A percentile compares a stretch with the other conserved stretches of the same genome.
These are phyloP conservation scores for Nymphaea thermarum DNA, from an alignment of 164 flowering plant genomes.

Conservation along the genomic window DNA sequence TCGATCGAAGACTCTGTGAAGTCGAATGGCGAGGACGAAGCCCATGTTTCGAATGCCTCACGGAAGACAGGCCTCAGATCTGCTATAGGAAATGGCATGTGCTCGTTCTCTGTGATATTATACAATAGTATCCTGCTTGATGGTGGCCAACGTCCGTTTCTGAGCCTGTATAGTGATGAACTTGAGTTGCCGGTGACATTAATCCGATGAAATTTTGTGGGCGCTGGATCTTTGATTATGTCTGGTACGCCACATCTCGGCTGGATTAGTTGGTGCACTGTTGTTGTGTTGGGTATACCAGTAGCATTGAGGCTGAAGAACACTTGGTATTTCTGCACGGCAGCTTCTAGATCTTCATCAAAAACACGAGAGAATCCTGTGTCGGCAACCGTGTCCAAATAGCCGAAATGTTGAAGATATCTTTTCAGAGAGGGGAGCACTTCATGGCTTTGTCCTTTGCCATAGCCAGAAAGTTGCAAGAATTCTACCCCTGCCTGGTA, in stretches of 20 bases:
- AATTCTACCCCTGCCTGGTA: too few relatives aligned
- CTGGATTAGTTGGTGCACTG: slow-evolving; percentile 25
- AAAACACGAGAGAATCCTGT: slow-evolving; percentile 8
- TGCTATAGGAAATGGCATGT: too few relatives aligned
- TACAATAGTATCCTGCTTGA: too few relatives aligned
- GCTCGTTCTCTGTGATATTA: too few relatives aligned
- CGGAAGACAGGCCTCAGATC: too few relatives aligned
- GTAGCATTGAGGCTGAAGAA: slow-evolving; percentile 37
- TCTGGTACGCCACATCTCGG: slow-evolving; percentile 75
- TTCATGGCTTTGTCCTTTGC: too few relatives aligned
- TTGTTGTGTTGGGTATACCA: slow-evolving; percentile 28
- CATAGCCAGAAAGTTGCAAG: too few relatives aligned
- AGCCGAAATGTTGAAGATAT: slow-evolving; percentile 58
- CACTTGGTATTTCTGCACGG: slow-evolving; percentile 43
- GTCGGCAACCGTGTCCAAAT: slow-evolving; percentile 23
- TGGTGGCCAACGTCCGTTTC: too few relatives aligned
- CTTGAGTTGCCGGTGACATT: slow-evolving; percentile 9
- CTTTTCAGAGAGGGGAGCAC: slow-evolving; percentile 20
- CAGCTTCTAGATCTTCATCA: slow-evolving; percentile 38
- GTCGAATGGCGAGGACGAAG: too few relatives aligned
- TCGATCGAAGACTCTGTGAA: too few relatives aligned
- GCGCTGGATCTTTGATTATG: slow-evolving; percentile 5
- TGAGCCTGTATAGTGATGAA: too few relatives aligned
- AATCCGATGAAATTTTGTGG: slow-evolving; percentile 37
- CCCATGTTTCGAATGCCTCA: too few relatives aligned